Percentiles rank a stretch among this genome's conserved stretches.
Evolutionary conservation across 2,329 filamentous ascomycete genomes (phyloP).

Genomic region (Bipolaris oryzae): DNA sequence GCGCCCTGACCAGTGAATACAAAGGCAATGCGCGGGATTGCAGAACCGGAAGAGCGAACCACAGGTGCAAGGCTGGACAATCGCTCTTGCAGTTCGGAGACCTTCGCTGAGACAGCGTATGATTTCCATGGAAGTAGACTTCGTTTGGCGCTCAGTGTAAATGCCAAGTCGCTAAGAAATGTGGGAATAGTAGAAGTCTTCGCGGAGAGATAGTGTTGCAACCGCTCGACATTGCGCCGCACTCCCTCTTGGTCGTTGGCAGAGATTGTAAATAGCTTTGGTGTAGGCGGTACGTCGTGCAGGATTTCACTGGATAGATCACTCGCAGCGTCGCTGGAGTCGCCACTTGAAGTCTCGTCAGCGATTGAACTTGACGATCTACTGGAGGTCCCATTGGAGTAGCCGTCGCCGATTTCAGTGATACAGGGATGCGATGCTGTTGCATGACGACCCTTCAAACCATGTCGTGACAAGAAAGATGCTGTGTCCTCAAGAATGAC

Average conservation of each 20-base stretch:
- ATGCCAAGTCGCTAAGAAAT: slow-evolving; percentile 5
- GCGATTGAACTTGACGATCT: slow-evolving; percentile 6
- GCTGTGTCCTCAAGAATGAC: slow-evolving; percentile 23
- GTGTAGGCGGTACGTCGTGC: slow-evolving; percentile 1
- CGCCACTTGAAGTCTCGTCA: slow-evolving; percentile 3
- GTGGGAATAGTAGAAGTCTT: slow-evolving; percentile 1
- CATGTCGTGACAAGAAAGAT: slow-evolving; percentile 5
- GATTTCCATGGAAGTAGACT: slow-evolving; percentile 10
- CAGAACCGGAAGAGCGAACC: slow-evolving; percentile 8
- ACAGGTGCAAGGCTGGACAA: slow-evolving; percentile 6
- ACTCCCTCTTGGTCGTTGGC: slow-evolving; percentile 15
- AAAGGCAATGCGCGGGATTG: slow-evolving; percentile 24
- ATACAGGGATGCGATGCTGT: slow-evolving; percentile 18
- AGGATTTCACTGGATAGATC: slow-evolving; percentile 10
- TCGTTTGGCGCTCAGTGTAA: slow-evolving; percentile 9
- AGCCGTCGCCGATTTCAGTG: slow-evolving; percentile 4
- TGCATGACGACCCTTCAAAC: slow-evolving; percentile 17
- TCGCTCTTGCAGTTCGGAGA: slow-evolving; percentile 1
- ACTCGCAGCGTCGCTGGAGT: slow-evolving; percentile 5
- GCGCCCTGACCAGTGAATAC: slow-evolving; percentile 45
- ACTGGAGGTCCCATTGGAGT: background rate
- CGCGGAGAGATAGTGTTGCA: slow-evolving; percentile 7
- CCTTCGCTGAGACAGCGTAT: slow-evolving; percentile 2
- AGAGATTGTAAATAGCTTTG: slow-evolving; percentile 6
- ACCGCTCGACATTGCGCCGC: slow-evolving; percentile 7